Evolutionary conservation across 176 grass and related monocot species (phyloP).

Genomic region (Ensete glaucum): DNA sequence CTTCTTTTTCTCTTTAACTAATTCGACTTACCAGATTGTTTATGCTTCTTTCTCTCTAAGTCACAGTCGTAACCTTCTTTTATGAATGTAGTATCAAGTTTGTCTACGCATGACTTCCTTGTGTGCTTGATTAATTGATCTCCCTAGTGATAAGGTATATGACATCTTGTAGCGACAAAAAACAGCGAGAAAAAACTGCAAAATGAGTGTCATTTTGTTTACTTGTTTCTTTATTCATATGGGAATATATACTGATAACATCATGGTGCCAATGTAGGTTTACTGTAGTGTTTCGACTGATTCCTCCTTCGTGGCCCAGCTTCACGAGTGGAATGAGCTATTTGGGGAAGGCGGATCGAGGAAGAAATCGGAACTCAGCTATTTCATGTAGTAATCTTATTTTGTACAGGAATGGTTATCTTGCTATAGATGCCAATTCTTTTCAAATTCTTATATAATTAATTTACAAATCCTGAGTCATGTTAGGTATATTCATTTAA

Average conservation of each 20-base stretch:
- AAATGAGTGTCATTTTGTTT: background rate
- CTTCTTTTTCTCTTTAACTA: no score
- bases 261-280: constrained; percentile 33
- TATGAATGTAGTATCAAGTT: background rate
- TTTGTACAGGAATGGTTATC: constrained; percentile 9
- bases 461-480: background rate
- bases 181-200: no score
- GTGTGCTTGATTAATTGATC: no score
- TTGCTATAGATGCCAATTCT: no score
- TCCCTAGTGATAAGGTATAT: no score
- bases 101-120: no score
- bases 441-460: no score
- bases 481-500: background rate
- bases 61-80: background rate
- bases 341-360: constrained; percentile 91
- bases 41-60: no score
- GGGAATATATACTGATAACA: background rate
- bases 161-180: no score
- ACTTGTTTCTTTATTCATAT: background rate
- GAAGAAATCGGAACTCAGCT: constrained; percentile 87
- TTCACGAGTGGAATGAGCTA: constrained; percentile 80
- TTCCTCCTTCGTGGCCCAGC: constrained; percentile 78
- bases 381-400: constrained; percentile 67
- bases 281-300: constrained; percentile 88
- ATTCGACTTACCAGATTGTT: no score